Base-by-base conservation (phyloP, 495 filamentous ascomycete genomes). In the Lichenothelia convexa region DNA sequence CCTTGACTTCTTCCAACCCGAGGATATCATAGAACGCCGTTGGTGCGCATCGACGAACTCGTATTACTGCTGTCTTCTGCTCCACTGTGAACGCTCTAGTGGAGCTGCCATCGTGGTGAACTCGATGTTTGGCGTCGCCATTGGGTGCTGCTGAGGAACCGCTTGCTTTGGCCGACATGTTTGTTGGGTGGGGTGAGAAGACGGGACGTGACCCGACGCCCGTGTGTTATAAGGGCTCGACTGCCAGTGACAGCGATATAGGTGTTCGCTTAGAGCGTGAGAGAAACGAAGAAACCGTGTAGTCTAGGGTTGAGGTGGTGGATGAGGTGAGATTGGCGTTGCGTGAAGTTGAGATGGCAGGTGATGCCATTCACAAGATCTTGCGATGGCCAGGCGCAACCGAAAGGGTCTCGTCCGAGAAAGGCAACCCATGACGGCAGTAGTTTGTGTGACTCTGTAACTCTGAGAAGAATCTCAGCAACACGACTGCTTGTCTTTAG, bases 21-120 rank as follows among this genome's bases (percentile, higher is more conserved):
- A 97, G 64, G 50, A 89, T 83, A 46, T 86, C 78, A 60, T 97
- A 97, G 48, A 86, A 97, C 2, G 78, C 83, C 3, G 82, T 93
- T 22, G 81, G 58, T 17, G 67, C 62, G 56, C 89, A 97, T 62
- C 67, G 67, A 40, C 80, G 72, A 47, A 97, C 85, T 30, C 89
- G 68, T 39, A 92, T 57, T 16, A 95, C 89, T 11, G 86, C 85
- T 0, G 75, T 68, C 53, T 89, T 87, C 53, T 95, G 87, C 39
- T 93, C 89, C 17, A 69, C 57, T 4, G 87, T 95, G 58, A 73
- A 92, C 55, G 79, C 81, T 42, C 84, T 77, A 32, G 83, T 80
- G 53, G 87, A 79, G 54, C 85, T 92, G 41, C 89, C 89, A 49
- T 95, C 86, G 50, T 89, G 86, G 59, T 95, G 89, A 21, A 83